A percentile compares a stretch with the other conserved stretches of the same genome.
phyloP scores from a whole-genome alignment of 345 rosid species.

The Brassica napus region DNA sequence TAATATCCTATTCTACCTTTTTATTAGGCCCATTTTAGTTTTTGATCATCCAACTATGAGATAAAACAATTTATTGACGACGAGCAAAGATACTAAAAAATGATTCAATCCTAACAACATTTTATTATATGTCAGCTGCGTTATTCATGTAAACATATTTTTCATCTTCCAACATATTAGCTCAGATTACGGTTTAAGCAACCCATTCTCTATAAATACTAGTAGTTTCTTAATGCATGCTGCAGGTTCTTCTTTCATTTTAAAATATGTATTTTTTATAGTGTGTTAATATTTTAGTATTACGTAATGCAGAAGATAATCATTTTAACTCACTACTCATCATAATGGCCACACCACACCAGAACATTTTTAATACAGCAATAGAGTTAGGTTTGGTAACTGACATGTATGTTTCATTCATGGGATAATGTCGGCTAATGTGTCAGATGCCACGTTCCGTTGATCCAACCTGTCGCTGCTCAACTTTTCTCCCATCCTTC shows the following conservation, averaged over 20 bases:
- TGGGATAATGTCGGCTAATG: conserved; percentile 41
- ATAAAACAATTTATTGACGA: no score
- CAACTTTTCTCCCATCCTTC: conserved; percentile 29
- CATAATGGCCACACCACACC: neutral
- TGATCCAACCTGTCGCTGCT: conserved; percentile 38
- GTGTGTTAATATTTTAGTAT: neutral
- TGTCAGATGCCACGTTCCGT: conserved; percentile 43
- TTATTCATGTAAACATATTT: no score
- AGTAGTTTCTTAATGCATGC: conserved; percentile 4
- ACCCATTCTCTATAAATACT: neutral
- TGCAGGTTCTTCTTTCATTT: neutral
- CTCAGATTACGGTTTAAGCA: neutral
- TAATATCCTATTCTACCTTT: neutral
- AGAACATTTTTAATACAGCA: neutral
- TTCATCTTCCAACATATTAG: neutral
- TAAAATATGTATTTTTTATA: neutral
- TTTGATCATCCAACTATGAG: neutral
- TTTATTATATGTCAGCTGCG: neutral
- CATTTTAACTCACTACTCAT: neutral
- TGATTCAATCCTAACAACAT: no score
- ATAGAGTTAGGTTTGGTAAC: conserved; percentile 36
- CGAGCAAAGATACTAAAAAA: no score
- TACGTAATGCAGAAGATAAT: neutral
- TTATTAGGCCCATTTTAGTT: neutral
- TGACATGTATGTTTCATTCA: conserved; percentile 40